Conservation (phyloP, 495 filamentous ascomycete genomes). For the Aspergillus funiculosus region DNA sequence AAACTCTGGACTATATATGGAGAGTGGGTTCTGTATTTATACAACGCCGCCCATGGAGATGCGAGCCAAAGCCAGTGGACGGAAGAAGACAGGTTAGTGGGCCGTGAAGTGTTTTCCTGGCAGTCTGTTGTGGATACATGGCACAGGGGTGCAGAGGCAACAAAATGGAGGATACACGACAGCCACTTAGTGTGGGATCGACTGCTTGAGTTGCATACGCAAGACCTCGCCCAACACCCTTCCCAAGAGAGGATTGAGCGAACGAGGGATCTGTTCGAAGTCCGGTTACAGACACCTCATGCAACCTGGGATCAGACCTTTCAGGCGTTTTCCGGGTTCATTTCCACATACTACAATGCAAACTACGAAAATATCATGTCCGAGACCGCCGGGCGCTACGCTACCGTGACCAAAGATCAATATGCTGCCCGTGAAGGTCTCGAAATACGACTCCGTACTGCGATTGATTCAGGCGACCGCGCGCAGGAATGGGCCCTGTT, state of each 20-base stretch:
- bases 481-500: constrained; percentile 54
- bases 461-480: constrained; percentile 51
- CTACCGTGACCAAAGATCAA: constrained; percentile 61
- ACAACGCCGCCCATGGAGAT: constrained; percentile 55
- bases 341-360: constrained; percentile 67
- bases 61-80: constrained; percentile 57
- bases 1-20: constrained; percentile 86
- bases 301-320: constrained; percentile 80
- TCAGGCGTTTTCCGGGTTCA: constrained; percentile 72
- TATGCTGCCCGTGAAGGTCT: constrained; percentile 63
- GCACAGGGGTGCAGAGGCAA: constrained; percentile 70
- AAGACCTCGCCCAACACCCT: constrained; percentile 56
- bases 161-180: constrained; percentile 74
- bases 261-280: constrained; percentile 63
- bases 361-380: constrained; percentile 79
- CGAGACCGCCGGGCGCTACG: constrained; percentile 52
- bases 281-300: constrained; percentile 74
- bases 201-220: constrained; percentile 54
- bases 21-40: constrained; percentile 75
- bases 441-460: constrained; percentile 62
- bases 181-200: constrained; percentile 88
- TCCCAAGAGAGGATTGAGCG: constrained; percentile 55
- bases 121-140: constrained; percentile 72
- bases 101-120: constrained; percentile 73
- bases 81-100: constrained; percentile 68